Conservation (phyloP, 345 rosid species). For the Dovyalis caffra region DNA sequence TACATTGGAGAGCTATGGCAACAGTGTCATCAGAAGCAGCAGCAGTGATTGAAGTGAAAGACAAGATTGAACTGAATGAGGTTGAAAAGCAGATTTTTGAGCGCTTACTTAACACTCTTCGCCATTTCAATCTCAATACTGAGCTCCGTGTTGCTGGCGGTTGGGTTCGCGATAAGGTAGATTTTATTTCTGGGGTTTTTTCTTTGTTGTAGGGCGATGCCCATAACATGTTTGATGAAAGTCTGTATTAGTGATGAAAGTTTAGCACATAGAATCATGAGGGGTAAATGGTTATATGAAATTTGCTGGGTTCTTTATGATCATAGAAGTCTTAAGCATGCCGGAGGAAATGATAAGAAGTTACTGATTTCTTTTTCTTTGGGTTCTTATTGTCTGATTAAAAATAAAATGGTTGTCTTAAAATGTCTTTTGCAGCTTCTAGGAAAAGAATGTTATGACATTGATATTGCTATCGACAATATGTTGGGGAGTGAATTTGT, state of each 20-base stretch:
- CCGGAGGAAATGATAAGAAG: no score
- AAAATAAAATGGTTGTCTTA: not conserved
- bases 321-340: no score
- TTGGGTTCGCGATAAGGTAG: slow-evolving; percentile 98
- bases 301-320: no score
- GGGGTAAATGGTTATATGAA: no score
- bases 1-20: slow-evolving; percentile 33
- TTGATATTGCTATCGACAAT: slow-evolving; percentile 83
- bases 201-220: not conserved
- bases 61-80: slow-evolving; percentile 57
- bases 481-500: slow-evolving; percentile 83
- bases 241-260: not conserved
- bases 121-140: slow-evolving; percentile 60
- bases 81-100: slow-evolving; percentile 68
- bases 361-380: not conserved
- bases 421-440: slow-evolving; percentile 60
- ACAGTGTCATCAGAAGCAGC: slow-evolving; percentile 24
- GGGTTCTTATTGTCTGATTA: no score
- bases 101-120: slow-evolving; percentile 61
- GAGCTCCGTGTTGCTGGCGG: slow-evolving; percentile 98
- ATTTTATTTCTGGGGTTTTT: not conserved
- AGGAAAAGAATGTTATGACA: slow-evolving; percentile 86
- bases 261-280: not conserved
- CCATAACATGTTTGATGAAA: not conserved
- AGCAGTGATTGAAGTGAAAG: slow-evolving; percentile 41